phyloP scores from a whole-genome alignment of 2,329 filamentous ascomycete species.

The Penicillium rolfsii region DNA sequence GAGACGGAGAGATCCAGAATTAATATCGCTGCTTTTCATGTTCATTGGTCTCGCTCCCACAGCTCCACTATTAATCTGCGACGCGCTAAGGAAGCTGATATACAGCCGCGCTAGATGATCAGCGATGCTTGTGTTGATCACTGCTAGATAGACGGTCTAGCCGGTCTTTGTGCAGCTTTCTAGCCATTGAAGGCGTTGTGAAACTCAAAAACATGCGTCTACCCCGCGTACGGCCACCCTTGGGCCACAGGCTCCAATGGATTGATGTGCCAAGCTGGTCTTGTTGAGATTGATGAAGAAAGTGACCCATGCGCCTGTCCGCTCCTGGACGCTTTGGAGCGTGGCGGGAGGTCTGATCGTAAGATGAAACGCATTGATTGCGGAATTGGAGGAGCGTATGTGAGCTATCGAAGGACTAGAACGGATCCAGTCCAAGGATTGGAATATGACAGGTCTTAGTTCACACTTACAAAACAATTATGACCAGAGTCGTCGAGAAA shows the following conservation, averaged over 20 bases:
- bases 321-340: neutral
- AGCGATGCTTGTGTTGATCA: constrained; percentile 17
- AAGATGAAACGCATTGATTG: neutral
- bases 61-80: constrained; percentile 16
- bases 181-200: neutral
- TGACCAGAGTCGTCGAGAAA: neutral
- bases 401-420: constrained; percentile 7
- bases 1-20: constrained; percentile 6
- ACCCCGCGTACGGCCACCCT: constrained; percentile 7
- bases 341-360: constrained; percentile 3
- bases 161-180: neutral
- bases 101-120: constrained; percentile 24
- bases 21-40: neutral
- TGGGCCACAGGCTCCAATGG: constrained; percentile 8
- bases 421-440: neutral
- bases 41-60: constrained; percentile 6
- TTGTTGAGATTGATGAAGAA: constrained; percentile 20
- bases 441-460: constrained; percentile 8
- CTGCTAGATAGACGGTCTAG: constrained; percentile 13
- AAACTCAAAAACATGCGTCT: neutral
- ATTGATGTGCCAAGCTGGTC: constrained; percentile 12
- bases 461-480: constrained; percentile 6
- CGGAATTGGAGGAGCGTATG: neutral
- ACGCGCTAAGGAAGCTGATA: constrained; percentile 16
- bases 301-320: constrained; percentile 17